A percentile compares a stretch with the other conserved stretches of the same genome.
Conservation (phyloP, 2,329 filamentous ascomycete species). For the Aureobasidium zeae region DNA sequence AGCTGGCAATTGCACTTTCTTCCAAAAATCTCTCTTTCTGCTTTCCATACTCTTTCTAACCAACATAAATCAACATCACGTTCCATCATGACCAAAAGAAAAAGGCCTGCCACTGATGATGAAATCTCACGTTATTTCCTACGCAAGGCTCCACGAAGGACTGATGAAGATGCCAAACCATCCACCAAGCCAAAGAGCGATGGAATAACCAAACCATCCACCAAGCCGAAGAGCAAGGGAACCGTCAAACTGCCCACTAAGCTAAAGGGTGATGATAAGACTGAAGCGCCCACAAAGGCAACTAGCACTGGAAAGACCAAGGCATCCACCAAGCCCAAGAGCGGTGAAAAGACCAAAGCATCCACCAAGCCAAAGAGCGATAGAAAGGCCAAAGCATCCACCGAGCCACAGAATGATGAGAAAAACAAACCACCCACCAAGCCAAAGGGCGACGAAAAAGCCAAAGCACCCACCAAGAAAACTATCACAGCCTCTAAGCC, state of each 20-base stretch:
- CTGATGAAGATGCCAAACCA: not conserved
- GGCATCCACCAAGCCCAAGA: no score
- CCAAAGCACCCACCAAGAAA: no score
- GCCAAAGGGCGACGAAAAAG: not conserved
- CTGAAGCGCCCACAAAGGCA: not conserved
- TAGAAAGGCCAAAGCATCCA: not conserved
- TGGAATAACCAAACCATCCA: no score
- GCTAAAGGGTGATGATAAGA: not conserved
- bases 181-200: no score
- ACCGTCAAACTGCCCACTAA: not conserved
- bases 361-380: slow-evolving; percentile 8
- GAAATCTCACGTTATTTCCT: not conserved
- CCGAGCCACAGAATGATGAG: not conserved
- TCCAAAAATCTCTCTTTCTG: no score
- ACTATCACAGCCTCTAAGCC: not conserved
- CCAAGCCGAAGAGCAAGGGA: slow-evolving; percentile 5
- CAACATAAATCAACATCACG: not conserved
- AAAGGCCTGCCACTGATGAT: not conserved
- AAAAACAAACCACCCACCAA: not conserved
- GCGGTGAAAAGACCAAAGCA: no score
- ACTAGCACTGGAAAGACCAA: not conserved
- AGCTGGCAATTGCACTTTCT: no score
- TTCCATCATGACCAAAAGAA: not conserved
- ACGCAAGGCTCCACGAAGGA: not conserved
- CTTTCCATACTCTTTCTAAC: no score